Evolutionary conservation across 2,329 filamentous ascomycete species (phyloP).

Genomic region (Orbilia javanica): DNA sequence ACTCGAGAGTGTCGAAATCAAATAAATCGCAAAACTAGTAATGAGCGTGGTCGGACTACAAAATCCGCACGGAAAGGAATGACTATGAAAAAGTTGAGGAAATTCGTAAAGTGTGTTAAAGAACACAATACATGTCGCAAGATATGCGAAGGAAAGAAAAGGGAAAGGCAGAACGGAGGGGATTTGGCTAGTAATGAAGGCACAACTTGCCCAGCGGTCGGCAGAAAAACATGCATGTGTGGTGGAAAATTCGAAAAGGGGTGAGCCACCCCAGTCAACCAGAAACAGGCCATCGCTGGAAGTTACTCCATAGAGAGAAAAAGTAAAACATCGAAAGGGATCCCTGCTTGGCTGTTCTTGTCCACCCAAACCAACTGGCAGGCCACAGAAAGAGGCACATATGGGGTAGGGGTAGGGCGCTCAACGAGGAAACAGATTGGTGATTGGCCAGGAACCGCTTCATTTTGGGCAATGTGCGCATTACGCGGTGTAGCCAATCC

Average conservation of each 20-base stretch:
- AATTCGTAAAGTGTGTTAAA: slow-evolving; percentile 55
- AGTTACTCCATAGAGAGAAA: slow-evolving; percentile 49
- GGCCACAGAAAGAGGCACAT: slow-evolving; percentile 46
- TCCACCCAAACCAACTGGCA: slow-evolving; percentile 37
- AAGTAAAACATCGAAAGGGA: slow-evolving; percentile 38
- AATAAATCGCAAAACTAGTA: slow-evolving; percentile 44
- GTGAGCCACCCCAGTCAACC: slow-evolving; percentile 50
- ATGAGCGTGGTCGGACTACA: slow-evolving; percentile 54
- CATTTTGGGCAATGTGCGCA: slow-evolving; percentile 46
- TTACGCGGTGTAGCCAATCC: slow-evolving; percentile 56
- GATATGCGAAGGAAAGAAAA: slow-evolving; percentile 34
- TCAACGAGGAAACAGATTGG: slow-evolving; percentile 34
- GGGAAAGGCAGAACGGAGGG: slow-evolving; percentile 44
- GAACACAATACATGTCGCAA: slow-evolving; percentile 55
- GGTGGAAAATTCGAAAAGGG: slow-evolving; percentile 59
- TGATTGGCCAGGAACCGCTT: slow-evolving; percentile 58
- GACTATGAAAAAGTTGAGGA: slow-evolving; percentile 48
- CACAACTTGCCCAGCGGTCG: slow-evolving; percentile 29
- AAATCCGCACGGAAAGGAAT: slow-evolving; percentile 49
- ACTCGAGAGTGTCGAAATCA: slow-evolving; percentile 23
- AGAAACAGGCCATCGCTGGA: slow-evolving; percentile 58
- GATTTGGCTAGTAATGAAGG: slow-evolving; percentile 58
- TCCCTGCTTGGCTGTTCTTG: slow-evolving; percentile 24
- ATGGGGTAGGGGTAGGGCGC: slow-evolving; percentile 32
- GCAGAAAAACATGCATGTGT: slow-evolving; percentile 42